Evolutionary conservation across 306 rosid species (phyloP).

Genomic region (Cucurbita maxima): DNA sequence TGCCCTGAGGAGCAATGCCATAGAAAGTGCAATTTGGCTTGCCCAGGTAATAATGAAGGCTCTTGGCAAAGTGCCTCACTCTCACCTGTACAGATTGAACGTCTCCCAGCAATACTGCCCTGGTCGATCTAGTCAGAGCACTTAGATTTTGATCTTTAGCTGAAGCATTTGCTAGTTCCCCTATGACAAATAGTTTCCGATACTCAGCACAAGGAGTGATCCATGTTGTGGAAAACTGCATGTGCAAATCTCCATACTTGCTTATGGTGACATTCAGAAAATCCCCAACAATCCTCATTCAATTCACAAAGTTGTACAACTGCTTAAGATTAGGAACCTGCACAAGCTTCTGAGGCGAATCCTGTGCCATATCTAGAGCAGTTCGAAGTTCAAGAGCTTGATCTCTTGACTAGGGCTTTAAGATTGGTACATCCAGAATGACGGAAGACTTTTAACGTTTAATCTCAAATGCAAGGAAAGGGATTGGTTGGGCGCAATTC

Average conservation of each 20-base stretch:
- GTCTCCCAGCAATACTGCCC: slow-evolving; percentile 62
- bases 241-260: slow-evolving; percentile 61
- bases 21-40: slow-evolving; percentile 97
- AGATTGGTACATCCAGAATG: slow-evolving; percentile 81
- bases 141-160: slow-evolving; percentile 57
- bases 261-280: slow-evolving; percentile 57
- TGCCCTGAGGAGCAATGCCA: slow-evolving; percentile 69
- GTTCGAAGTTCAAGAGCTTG: slow-evolving; percentile 67
- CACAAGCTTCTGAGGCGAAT: slow-evolving; percentile 75
- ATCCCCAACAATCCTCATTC: slow-evolving; percentile 82
- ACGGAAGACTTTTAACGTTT: slow-evolving; percentile 71
- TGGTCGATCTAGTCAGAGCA: slow-evolving; percentile 54
- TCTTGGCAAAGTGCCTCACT: slow-evolving; percentile 80
- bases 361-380: slow-evolving; percentile 75
- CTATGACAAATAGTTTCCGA: slow-evolving; percentile 55
- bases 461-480: slow-evolving; percentile 72
- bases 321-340: slow-evolving; percentile 86
- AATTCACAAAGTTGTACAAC: slow-evolving; percentile 73
- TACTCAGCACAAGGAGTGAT: slow-evolving; percentile 85
- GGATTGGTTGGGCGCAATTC: slow-evolving; percentile 50
- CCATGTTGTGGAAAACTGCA: slow-evolving; percentile 69
- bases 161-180: slow-evolving; percentile 58
- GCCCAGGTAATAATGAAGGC: slow-evolving; percentile 77
- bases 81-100: slow-evolving; percentile 83
- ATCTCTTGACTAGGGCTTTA: slow-evolving; percentile 57